Evolutionary conservation across 78 protist genomes (phyloP).

Genomic region (Bigelowiella natans): DNA sequence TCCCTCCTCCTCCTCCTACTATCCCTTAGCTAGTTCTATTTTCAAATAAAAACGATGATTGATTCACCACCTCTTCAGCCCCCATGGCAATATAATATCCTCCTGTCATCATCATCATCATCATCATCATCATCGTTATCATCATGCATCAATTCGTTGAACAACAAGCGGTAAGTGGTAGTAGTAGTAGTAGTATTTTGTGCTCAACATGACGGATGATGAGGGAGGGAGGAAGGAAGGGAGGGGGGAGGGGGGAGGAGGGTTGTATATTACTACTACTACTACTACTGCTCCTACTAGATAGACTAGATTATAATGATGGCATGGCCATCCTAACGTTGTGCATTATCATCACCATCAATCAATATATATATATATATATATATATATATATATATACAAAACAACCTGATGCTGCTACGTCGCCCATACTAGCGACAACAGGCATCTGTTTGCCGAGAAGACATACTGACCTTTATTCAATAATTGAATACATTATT

Average conservation of each 20-base stretch:
- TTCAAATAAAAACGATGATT: no score
- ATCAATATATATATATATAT: not conserved
- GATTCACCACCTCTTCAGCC: not conserved
- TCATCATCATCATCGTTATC: no score
- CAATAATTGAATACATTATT: no score
- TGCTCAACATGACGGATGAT: not conserved
- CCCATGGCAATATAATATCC: not conserved
- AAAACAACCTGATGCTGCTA: not conserved
- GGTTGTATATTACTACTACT: not conserved
- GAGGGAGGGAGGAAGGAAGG: not conserved
- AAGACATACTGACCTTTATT: not conserved
- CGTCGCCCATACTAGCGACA: not conserved
- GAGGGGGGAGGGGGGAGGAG: not conserved
- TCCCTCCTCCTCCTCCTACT: no score
- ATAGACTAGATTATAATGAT: no score
- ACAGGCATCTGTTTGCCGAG: not conserved
- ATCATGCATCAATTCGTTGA: not conserved
- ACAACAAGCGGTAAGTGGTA: not conserved
- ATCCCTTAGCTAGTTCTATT: no score
- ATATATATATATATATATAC: not conserved
- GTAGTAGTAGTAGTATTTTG: not conserved
- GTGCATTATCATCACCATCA: not conserved
- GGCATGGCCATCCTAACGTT: no score
- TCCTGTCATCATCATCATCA: not conserved
- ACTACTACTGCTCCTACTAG: no score